phyloP scores from a whole-genome alignment of 139 green algal species.

The Spirogloea muscicola region DNA sequence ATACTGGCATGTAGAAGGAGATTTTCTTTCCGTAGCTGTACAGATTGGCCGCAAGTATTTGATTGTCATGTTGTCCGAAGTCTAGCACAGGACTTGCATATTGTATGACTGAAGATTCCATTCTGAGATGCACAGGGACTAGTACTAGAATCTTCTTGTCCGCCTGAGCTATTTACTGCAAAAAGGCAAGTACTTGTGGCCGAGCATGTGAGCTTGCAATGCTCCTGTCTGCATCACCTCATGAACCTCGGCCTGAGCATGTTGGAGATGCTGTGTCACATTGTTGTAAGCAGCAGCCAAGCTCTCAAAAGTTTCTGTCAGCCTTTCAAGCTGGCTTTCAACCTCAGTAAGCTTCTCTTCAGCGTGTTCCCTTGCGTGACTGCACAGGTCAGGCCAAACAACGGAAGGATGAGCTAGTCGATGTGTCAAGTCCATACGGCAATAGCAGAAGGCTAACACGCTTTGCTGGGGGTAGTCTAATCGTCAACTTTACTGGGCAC shows the following conservation, averaged over 20 bases:
- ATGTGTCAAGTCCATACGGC: no score
- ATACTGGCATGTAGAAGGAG: slow-evolving; percentile 1
- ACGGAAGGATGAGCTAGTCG: no score
- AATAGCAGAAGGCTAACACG: no score
- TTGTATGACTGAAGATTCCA: not conserved
- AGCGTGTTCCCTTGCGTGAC: no score
- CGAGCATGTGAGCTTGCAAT: no score
- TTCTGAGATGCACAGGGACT: not conserved
- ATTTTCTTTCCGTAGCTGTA: slow-evolving; percentile 26
- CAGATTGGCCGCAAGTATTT: not conserved
- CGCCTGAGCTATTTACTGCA: not conserved
- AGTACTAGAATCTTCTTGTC: not conserved
- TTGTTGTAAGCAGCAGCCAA: slow-evolving; percentile 5
- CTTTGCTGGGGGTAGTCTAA: no score
- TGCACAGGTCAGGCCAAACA: no score
- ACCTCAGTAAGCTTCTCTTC: slow-evolving; percentile 7
- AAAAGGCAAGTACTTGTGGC: no score
- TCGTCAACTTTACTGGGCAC: no score
- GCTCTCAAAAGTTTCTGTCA: not conserved
- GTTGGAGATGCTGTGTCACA: not conserved
- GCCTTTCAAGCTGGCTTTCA: not conserved
- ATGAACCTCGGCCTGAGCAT: slow-evolving; percentile 5
- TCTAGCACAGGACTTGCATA: not conserved
- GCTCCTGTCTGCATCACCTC: not conserved
- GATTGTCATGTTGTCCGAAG: not conserved